These are phyloP conservation scores for Ustilago bromivora DNA, from an alignment of 1,284 basidiomycete species.

Conservation along the genomic window DNA sequence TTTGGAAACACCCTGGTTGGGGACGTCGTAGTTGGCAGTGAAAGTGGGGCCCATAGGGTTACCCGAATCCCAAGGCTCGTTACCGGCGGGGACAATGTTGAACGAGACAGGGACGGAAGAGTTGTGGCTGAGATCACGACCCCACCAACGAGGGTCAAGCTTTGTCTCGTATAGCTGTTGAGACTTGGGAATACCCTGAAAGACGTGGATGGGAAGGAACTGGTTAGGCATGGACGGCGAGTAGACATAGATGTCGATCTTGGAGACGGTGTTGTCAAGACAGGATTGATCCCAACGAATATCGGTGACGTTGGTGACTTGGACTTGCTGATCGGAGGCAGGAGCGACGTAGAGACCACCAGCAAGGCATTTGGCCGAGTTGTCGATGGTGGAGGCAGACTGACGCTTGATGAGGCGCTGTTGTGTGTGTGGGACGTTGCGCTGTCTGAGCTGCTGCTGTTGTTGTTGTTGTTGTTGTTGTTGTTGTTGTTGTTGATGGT, in stretches of 20 bases:
- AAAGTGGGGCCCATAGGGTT: constrained; percentile 66
- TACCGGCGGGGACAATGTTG: constrained; percentile 67
- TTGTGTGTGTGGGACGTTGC: constrained; percentile 27
- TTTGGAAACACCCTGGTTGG: constrained; percentile 47
- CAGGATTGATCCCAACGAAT: constrained; percentile 60
- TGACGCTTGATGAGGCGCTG: constrained; percentile 46
- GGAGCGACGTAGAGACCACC: constrained; percentile 61
- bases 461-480: too few relatives aligned
- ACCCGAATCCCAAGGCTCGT: constrained; percentile 66
- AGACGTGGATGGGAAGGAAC: constrained; percentile 62
- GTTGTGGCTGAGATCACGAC: constrained; percentile 49
- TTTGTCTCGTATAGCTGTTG: constrained; percentile 49
- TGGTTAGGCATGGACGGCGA: constrained; percentile 49
- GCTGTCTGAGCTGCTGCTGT: constrained; percentile 27
- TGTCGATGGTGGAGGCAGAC: constrained; percentile 47
- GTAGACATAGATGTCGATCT: constrained; percentile 68
- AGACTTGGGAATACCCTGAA: constrained; percentile 52
- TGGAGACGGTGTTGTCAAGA: constrained; percentile 44
- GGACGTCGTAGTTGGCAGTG: constrained; percentile 59
- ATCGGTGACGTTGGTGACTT: constrained; percentile 51
- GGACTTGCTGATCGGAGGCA: constrained; percentile 29
- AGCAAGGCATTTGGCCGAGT: constrained; percentile 50
- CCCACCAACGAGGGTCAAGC: constrained; percentile 65
- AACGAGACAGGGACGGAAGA: constrained; percentile 56
- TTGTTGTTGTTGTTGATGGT: too few relatives aligned